Conservation (phyloP, 2,329 filamentous ascomycete genomes). For the Graphilbum fragrans region DNA sequence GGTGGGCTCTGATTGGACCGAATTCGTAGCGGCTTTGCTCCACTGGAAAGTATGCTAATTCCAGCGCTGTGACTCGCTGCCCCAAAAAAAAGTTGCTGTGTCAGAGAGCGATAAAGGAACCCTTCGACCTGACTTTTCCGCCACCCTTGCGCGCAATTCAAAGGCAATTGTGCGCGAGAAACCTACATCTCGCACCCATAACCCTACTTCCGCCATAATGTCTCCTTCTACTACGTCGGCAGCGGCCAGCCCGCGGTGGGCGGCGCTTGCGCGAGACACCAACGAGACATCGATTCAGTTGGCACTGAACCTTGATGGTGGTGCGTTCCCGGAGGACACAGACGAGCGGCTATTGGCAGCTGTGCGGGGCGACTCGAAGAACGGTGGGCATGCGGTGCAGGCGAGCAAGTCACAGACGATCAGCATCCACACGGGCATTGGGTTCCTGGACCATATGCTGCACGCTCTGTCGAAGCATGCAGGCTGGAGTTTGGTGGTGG, state of each 20-base stretch:
- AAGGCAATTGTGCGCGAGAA: too few species aligned
- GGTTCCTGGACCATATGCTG: conserved; percentile 97
- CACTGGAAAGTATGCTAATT: conserved; percentile 4
- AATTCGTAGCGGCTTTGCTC: not conserved
- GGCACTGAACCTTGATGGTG: conserved; percentile 87
- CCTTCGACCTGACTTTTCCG: too few species aligned
- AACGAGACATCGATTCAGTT: conserved; percentile 98
- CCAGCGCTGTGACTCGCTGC: conserved; percentile 8
- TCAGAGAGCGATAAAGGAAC: not conserved
- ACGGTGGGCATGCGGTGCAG: conserved; percentile 66
- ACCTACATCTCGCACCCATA: too few species aligned
- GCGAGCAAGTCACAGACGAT: conserved; percentile 76
- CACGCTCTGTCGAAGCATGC: conserved; percentile 93
- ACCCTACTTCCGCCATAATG: too few species aligned
- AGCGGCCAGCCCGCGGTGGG: conserved; percentile 44
- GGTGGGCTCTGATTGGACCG: conserved; percentile 2
- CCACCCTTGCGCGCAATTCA: too few species aligned
- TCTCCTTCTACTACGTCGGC: conserved; percentile 8
- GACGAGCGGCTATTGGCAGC: conserved; percentile 39
- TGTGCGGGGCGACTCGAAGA: conserved; percentile 30
- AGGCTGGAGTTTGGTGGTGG: conserved; percentile 79
- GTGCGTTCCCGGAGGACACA: conserved; percentile 55
- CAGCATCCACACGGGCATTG: conserved; percentile 82
- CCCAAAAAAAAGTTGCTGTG: conserved; percentile 1
- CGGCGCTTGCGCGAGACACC: conserved; percentile 74